Percentiles rank a stretch among this genome's conserved stretches.
Conservation (phyloP, 1,139 yeast genomes). For the Hemisphaericaspora xylofermentans region DNA sequence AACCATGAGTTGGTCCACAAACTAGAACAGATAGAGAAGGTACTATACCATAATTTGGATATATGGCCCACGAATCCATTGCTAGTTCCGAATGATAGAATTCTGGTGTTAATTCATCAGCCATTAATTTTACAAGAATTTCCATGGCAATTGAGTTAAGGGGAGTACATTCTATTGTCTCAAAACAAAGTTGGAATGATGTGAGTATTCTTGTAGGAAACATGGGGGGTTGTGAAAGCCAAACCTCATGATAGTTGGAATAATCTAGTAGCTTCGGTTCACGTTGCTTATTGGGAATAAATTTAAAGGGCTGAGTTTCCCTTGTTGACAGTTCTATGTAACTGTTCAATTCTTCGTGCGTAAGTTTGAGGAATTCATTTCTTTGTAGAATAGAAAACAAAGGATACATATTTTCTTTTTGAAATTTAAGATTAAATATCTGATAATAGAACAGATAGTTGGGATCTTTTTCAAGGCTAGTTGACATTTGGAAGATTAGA, state of each 20-base stretch:
- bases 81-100: constrained; percentile 52
- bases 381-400: constrained; percentile 7
- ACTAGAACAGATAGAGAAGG: constrained; percentile 49
- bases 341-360: constrained; percentile 12
- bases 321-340: constrained; percentile 8
- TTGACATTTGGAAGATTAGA: not conserved
- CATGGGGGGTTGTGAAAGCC: constrained; percentile 33
- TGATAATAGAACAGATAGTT: constrained; percentile 21
- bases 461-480: constrained; percentile 13
- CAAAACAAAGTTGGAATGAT: constrained; percentile 44
- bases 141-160: constrained; percentile 45
- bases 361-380: constrained; percentile 8
- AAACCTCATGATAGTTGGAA: constrained; percentile 39
- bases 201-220: constrained; percentile 28
- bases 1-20: constrained; percentile 47
- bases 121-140: constrained; percentile 47
- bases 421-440: constrained; percentile 11
- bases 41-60: constrained; percentile 51
- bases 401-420: constrained; percentile 2
- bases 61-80: constrained; percentile 55
- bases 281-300: not conserved
- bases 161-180: constrained; percentile 26
- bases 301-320: not conserved
- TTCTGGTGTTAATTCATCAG: constrained; percentile 30
- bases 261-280: constrained; percentile 18